Percentiles rank a stretch among this genome's conserved stretches.
phyloP scores from a whole-genome alignment of 1,139 yeast genomes.

The Pichia sp. region DNA sequence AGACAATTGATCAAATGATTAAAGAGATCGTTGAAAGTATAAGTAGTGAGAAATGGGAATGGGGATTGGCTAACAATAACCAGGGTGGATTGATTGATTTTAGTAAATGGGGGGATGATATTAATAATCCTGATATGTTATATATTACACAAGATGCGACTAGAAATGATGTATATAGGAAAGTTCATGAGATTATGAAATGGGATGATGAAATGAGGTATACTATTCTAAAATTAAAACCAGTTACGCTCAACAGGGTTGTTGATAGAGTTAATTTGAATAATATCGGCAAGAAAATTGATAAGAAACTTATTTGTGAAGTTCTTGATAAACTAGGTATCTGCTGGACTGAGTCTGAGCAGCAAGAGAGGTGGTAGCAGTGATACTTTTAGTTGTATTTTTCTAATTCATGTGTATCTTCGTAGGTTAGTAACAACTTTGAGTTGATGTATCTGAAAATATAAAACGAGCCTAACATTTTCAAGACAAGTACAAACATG shows the following conservation, averaged over 20 bases:
- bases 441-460: constrained; percentile 19
- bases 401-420: constrained; percentile 24
- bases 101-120: constrained; percentile 2
- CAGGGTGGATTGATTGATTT: constrained; percentile 1
- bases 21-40: constrained; percentile 55
- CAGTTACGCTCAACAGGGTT: constrained; percentile 16
- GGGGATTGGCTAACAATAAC: background rate
- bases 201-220: constrained; percentile 16
- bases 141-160: background rate
- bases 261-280: background rate
- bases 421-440: constrained; percentile 18
- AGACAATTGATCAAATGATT: background rate
- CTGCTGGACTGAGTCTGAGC: constrained; percentile 21
- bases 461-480: constrained; percentile 13
- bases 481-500: constrained; percentile 12
- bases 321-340: constrained; percentile 26
- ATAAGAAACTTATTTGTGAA: constrained; percentile 16
- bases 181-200: constrained; percentile 5
- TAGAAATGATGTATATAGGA: background rate
- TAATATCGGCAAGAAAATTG: constrained; percentile 11
- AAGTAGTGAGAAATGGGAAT: constrained; percentile 50
- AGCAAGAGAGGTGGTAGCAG: no score
- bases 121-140: background rate
- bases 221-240: constrained; percentile 20
- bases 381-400: constrained; percentile 19